These are phyloP conservation scores for Ganoderma meredithae DNA, from an alignment of 1,284 basidiomycete genomes.

Conservation along the genomic window DNA sequence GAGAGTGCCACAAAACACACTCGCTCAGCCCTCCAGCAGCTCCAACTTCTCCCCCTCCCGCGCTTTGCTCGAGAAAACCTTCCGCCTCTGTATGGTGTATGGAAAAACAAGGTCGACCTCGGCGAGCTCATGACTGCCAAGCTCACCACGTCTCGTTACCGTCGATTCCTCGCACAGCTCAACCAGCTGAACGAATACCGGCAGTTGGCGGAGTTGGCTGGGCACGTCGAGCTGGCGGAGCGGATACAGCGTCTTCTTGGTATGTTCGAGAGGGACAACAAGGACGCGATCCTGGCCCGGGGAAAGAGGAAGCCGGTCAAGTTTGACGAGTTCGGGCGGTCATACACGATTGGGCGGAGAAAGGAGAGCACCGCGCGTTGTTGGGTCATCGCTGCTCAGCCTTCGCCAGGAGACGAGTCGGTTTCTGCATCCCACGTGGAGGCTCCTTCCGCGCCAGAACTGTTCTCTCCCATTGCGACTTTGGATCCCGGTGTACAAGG, in stretches of 20 bases:
- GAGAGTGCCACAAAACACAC: slow-evolving; percentile 70
- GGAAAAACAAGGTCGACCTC: slow-evolving; percentile 74
- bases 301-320: slow-evolving; percentile 62
- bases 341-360: slow-evolving; percentile 84
- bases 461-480: slow-evolving; percentile 16
- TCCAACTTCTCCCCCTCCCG: slow-evolving; percentile 83
- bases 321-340: slow-evolving; percentile 79
- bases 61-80: slow-evolving; percentile 69
- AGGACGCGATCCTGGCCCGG: slow-evolving; percentile 60
- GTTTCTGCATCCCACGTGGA: slow-evolving; percentile 10
- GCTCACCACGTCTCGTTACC: slow-evolving; percentile 79
- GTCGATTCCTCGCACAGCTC: slow-evolving; percentile 70
- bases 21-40: slow-evolving; percentile 65
- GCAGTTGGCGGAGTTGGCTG: slow-evolving; percentile 72
- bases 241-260: slow-evolving; percentile 62
- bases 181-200: slow-evolving; percentile 78
- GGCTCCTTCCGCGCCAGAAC: slow-evolving; percentile 20
- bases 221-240: slow-evolving; percentile 63
- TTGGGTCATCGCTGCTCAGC: slow-evolving; percentile 88
- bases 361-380: slow-evolving; percentile 90
- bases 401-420: slow-evolving; percentile 30
- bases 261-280: slow-evolving; percentile 71
- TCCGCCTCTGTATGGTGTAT: slow-evolving; percentile 65
- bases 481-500: slow-evolving; percentile 22
- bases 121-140: slow-evolving; percentile 61